These are phyloP conservation scores for Botryotinia globosa DNA, from an alignment of 2,329 filamentous ascomycete genomes.

Conservation along the genomic window DNA sequence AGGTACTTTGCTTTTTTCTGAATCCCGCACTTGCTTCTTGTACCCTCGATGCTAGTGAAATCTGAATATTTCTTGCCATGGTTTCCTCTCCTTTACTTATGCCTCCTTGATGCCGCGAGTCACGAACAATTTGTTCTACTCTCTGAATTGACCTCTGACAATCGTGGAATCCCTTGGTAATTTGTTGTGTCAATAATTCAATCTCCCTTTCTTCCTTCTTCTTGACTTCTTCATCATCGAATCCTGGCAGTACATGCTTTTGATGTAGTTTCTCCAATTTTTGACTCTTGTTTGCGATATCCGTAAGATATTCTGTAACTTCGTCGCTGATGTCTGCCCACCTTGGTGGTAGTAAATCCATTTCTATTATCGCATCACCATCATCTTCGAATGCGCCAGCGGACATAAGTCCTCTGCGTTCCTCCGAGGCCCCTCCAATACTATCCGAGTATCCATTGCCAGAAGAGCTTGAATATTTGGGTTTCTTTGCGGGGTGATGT, in stretches of 20 bases:
- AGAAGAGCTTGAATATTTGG: conserved; percentile 53
- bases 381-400: conserved; percentile 75
- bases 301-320: conserved; percentile 75
- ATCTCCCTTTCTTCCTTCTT: conserved; percentile 85
- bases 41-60: conserved; percentile 80
- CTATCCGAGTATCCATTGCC: conserved; percentile 59
- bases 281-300: conserved; percentile 79
- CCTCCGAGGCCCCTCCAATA: conserved; percentile 55
- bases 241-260: conserved; percentile 93
- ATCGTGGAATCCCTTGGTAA: conserved; percentile 83
- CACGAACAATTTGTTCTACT: conserved; percentile 82
- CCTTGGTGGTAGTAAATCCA: conserved; percentile 91
- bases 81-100: conserved; percentile 83
- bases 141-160: conserved; percentile 87
- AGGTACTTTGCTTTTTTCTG: conserved; percentile 94
- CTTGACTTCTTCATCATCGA: conserved; percentile 92
- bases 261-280: conserved; percentile 90
- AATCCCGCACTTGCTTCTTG: conserved; percentile 91
- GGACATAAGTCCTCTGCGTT: conserved; percentile 81
- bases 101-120: conserved; percentile 68
- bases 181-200: conserved; percentile 82
- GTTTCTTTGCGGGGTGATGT: conserved; percentile 87
- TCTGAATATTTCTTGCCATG: conserved; percentile 95
- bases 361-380: conserved; percentile 94
- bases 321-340: conserved; percentile 97